A percentile compares a stretch with the other conserved stretches of the same genome.
phyloP scores from a whole-genome alignment of 2,329 filamentous ascomycete species.

The Verticillium dahliae region DNA sequence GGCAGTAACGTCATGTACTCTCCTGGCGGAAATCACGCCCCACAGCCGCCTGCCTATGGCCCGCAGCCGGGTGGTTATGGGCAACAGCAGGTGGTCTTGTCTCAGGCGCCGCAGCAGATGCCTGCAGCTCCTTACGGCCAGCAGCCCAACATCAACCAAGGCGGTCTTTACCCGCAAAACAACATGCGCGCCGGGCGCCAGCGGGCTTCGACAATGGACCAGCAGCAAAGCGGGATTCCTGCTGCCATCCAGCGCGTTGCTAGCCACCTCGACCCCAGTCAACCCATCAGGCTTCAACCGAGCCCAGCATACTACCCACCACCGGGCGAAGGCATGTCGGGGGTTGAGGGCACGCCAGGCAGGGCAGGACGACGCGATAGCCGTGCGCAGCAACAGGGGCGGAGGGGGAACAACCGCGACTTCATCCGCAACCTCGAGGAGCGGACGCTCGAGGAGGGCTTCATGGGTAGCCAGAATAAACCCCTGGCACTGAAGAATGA shows the following conservation, averaged over 20 bases:
- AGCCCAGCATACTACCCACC: slow-evolving; percentile 97
- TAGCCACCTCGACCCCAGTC: slow-evolving; percentile 89
- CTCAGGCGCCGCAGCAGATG: slow-evolving; percentile 60
- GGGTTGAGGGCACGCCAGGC: slow-evolving; percentile 51
- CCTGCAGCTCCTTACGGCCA: slow-evolving; percentile 54
- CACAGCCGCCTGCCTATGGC: slow-evolving; percentile 73
- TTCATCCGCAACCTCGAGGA: slow-evolving; percentile 95
- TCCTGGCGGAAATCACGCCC: slow-evolving; percentile 44
- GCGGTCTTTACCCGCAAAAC: slow-evolving; percentile 57
- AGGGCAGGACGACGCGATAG: slow-evolving; percentile 69
- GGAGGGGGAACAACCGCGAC: slow-evolving; percentile 67
- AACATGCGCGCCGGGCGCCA: slow-evolving; percentile 68
- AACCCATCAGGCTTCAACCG: slow-evolving; percentile 88
- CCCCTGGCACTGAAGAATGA: slow-evolving; percentile 57
- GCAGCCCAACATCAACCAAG: slow-evolving; percentile 35
- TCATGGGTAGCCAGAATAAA: slow-evolving; percentile 61
- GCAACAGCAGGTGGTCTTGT: slow-evolving; percentile 68
- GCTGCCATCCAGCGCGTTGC: slow-evolving; percentile 90
- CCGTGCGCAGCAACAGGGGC: slow-evolving; percentile 56
- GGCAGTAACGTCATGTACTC: slow-evolving; percentile 78
- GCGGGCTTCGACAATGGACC: slow-evolving; percentile 92
- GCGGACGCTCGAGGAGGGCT: slow-evolving; percentile 87
- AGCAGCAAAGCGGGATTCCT: slow-evolving; percentile 87
- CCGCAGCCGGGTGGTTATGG: slow-evolving; percentile 65
- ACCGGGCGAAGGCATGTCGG: slow-evolving; percentile 71